Percentiles rank a stretch among this genome's conserved stretches.
These are phyloP conservation scores for Glarea lozoyensis DNA, from an alignment of 495 filamentous ascomycete genomes.

Conservation along the genomic window DNA sequence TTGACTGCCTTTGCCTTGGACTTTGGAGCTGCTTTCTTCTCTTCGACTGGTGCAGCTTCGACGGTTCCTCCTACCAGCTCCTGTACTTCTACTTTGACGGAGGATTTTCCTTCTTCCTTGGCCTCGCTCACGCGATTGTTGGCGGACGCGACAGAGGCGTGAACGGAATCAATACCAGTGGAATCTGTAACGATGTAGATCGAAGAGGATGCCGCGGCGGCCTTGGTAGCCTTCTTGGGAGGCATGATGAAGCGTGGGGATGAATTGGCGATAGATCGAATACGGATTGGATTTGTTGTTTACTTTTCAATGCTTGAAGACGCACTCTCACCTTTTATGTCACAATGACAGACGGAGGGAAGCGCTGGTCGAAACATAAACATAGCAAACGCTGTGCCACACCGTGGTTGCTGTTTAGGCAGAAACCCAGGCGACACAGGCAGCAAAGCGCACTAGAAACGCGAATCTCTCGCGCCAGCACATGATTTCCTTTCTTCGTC, in stretches of 20 bases:
- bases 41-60: not conserved
- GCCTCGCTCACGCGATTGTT: not conserved
- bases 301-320: too few relatives aligned
- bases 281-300: too few relatives aligned
- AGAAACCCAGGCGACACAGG: too few relatives aligned
- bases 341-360: too few relatives aligned
- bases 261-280: too few relatives aligned
- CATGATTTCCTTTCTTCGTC: too few relatives aligned
- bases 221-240: not conserved
- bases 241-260: not conserved
- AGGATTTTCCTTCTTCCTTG: not conserved
- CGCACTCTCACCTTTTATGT: too few relatives aligned
- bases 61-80: constrained; percentile 1
- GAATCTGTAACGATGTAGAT: constrained; percentile 54
- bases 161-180: constrained; percentile 27
- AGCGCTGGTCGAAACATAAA: too few relatives aligned
- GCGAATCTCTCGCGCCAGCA: too few relatives aligned
- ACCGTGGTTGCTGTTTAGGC: too few relatives aligned
- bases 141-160: constrained; percentile 2
- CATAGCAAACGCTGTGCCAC: too few relatives aligned
- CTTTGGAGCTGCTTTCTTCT: not conserved
- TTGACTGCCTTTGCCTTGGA: not conserved
- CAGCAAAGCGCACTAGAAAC: too few relatives aligned
- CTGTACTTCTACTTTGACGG: not conserved
- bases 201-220: constrained; percentile 21